Evolutionary conservation across 1,284 basidiomycete species (phyloP).

Genomic region (Microstroma glucosiphilum): DNA sequence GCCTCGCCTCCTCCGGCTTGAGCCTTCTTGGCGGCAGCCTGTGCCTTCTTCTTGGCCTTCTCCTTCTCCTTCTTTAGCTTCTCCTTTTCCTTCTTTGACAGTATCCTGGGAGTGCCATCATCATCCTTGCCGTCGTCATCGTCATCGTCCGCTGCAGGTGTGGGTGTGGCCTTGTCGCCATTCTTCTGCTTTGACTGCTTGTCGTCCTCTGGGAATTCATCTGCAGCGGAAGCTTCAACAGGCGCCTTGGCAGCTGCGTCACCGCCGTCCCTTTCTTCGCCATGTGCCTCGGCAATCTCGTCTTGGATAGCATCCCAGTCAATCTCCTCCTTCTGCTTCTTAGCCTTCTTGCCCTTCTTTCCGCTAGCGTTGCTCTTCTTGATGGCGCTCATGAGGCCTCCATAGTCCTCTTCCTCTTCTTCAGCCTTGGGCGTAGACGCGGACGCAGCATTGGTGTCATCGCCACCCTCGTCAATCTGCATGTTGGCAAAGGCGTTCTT

Average conservation of each 20-base stretch:
- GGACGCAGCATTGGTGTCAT: not conserved
- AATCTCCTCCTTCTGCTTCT: slow-evolving; percentile 42
- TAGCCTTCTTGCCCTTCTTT: slow-evolving; percentile 31
- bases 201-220: slow-evolving; percentile 31
- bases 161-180: slow-evolving; percentile 14
- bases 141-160: slow-evolving; percentile 18
- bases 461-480: slow-evolving; percentile 13
- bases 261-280: slow-evolving; percentile 23
- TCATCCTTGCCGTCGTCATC: slow-evolving; percentile 13
- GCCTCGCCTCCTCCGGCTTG: slow-evolving; percentile 12
- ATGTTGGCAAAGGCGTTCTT: slow-evolving; percentile 17
- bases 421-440: slow-evolving; percentile 21
- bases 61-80: slow-evolving; percentile 49
- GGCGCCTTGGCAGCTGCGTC: slow-evolving; percentile 26
- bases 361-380: slow-evolving; percentile 12
- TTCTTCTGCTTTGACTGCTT: slow-evolving; percentile 23
- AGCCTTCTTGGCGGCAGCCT: slow-evolving; percentile 42
- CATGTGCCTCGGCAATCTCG: slow-evolving; percentile 42
- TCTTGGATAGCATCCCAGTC: slow-evolving; percentile 27
- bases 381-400: slow-evolving; percentile 31
- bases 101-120: slow-evolving; percentile 19
- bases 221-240: slow-evolving; percentile 24
- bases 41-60: slow-evolving; percentile 46
- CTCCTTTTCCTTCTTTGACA: slow-evolving; percentile 50
- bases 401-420: slow-evolving; percentile 33